These are phyloP conservation scores for Eucalyptus cloeziana DNA, from an alignment of 345 rosid species.

Conservation along the genomic window DNA sequence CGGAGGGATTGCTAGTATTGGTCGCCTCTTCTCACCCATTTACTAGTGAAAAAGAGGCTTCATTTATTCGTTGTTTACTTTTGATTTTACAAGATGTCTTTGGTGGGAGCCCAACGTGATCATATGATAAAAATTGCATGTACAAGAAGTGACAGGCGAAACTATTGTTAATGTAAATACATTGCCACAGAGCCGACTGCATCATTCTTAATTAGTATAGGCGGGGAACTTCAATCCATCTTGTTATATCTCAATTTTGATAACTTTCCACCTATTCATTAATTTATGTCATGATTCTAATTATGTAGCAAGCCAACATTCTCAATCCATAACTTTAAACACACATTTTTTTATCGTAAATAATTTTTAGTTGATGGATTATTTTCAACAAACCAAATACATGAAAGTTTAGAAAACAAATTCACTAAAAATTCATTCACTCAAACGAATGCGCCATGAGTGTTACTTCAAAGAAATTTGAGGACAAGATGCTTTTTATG, in stretches of 20 bases:
- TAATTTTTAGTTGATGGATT: fast-evolving
- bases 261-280: neutral
- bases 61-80: neutral
- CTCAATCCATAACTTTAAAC: neutral
- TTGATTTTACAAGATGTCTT: neutral
- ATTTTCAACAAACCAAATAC: neutral
- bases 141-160: neutral
- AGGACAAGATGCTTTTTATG: neutral
- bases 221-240: neutral
- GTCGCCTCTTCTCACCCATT: neutral
- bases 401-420: neutral
- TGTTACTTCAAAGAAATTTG: neutral
- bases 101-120: neutral
- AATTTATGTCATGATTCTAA: neutral
- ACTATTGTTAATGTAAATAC: neutral
- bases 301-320: neutral
- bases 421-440: neutral
- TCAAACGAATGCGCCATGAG: neutral
- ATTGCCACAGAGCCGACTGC: neutral
- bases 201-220: neutral
- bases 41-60: neutral
- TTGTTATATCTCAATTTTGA: neutral
- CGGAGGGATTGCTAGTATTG: neutral
- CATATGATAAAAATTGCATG: neutral
- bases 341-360: neutral